Evolutionary conservation across 2,329 filamentous ascomycete species (phyloP), one percentile per base, ranked within the genome.

Genomic region (Fusarium sp.): DNA sequence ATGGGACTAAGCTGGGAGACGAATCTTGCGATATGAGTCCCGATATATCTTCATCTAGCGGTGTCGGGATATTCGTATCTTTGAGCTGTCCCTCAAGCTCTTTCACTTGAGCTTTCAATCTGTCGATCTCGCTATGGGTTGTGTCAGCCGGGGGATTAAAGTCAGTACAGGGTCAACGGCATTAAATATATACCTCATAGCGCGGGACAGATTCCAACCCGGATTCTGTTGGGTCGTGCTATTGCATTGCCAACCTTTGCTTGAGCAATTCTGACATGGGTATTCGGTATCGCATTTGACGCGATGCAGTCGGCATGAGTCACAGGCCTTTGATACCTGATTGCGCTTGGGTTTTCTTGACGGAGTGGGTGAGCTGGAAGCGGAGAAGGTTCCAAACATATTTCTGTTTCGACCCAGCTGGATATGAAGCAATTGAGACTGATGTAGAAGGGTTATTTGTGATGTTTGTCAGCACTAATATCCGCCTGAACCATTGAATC

Each of bases 21-120:
- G 18, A 9, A 1, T 1, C 12, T 13, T 30, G 15, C 1, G 5
- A n/a, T 12, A 3, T 1, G 12, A 12, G 8, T 0, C 11, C 18
- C 0, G 23, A 25, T 2, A 1, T 15, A 6, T 23, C 2, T 1
- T 30, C n/a, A 5, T 19, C 16, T 3, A 12, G 23, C 1, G 59
- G n/a, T 2, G 30, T 25, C 3, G 25, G 30, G 5, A 61, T 37
- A 5, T 18, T 56, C 6, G 9, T 13, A 5, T 12, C 19, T 19
- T 6, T 43, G 4, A 56, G 30, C 7, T 61, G 47, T 15, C 10
- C n/a, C 21, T 61, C 59, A 6, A 61, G 59, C 3, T 56, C 19
- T 6, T 12, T 35, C n/a, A 56, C 59, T 37, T 30, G 47, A 4
- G 15, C 23, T 56, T 19, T 56, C 49, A 61, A 6, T 2, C 23